Evolutionary conservation across 768 basidiomycete species (phyloP).

Genomic region (Mycena sanguinolenta): DNA sequence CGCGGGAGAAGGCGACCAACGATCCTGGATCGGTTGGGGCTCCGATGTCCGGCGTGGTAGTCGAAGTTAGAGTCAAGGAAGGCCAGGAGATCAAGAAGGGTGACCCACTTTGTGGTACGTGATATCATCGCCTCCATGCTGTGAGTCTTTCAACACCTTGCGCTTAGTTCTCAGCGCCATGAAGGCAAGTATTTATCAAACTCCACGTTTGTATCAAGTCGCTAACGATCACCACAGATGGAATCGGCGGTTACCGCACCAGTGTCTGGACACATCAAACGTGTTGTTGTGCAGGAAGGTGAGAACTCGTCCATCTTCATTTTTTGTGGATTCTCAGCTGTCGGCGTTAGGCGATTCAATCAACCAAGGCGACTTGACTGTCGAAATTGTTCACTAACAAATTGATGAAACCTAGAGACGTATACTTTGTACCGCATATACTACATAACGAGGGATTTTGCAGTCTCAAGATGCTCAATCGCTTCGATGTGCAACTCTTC

Average conservation of each 20-base stretch:
- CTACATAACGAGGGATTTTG: conserved; percentile 30
- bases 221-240: conserved; percentile 71
- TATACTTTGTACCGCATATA: conserved; percentile 24
- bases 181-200: conserved; percentile 73
- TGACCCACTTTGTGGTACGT: conserved; percentile 92
- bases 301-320: conserved; percentile 33
- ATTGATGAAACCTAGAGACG: conserved; percentile 17
- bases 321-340: not conserved
- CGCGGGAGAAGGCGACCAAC: conserved; percentile 92
- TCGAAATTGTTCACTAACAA: conserved; percentile 84
- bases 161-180: conserved; percentile 90
- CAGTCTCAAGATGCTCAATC: conserved; percentile 48
- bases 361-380: conserved; percentile 91
- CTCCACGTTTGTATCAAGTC: conserved; percentile 33
- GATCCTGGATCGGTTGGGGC: conserved; percentile 98
- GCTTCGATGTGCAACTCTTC: conserved; percentile 66
- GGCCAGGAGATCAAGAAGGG: conserved; percentile 98
- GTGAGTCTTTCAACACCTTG: conserved; percentile 39
- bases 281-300: conserved; percentile 93
- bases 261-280: conserved; percentile 95
- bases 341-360: conserved; percentile 84
- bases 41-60: conserved; percentile 97
- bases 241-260: conserved; percentile 97
- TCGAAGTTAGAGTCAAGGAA: conserved; percentile 98
- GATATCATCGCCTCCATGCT: conserved; percentile 29